Base-by-base conservation (phyloP, 495 filamentous ascomycete species). In the Parathielavia hyrcaniae region DNA sequence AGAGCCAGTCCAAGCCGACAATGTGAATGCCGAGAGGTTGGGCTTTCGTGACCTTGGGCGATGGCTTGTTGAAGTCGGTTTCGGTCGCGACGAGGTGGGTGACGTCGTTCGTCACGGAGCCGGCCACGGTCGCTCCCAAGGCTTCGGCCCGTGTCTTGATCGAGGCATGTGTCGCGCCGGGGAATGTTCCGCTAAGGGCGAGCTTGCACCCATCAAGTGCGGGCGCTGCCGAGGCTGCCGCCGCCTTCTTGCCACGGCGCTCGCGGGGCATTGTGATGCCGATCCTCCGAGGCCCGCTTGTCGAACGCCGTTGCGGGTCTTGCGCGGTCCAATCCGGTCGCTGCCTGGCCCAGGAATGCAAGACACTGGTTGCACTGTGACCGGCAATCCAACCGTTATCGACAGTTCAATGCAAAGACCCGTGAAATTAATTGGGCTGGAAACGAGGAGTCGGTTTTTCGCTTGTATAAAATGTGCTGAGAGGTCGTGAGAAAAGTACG, bases 1-100 rank as follows among this genome's bases (percentile, higher is more conserved):
- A 53, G 13, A 90, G 76, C 87, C 87, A 90, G 8, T 82, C 67
- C 5, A 87, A 54, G 7, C 72, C 75, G 35, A 89, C 82, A 53
- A 90, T 76, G 9, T 75, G 75, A 23, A 86, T 76, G 13, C 64
- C 70, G 14, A 73, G 58, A 0, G 71, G 60, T 17, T 76, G 59
- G 14, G 83, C 81, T 64, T 79, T 71, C 52, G 74, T 66, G 59
- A 84, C 83, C 77, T 70, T 72, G 32, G 53, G 22, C 2, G 71
- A 71, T 0, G 71, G 66, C 43, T 82, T 84, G 22, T 77, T 74
- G 26, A 77, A 75, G 41, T 85, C 83, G 35, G 66, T 69, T 16
- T 76, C 66, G 1, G 76, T 82, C 0, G 81, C 77, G 20, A 90
- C 59, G 0, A 90, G 67, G 61, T 88, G 84, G 0, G 84, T 89